A percentile compares a stretch with the other conserved stretches of the same genome.
phyloP scores from a whole-genome alignment of 768 basidiomycete genomes.

The Wakefieldia striispora region DNA sequence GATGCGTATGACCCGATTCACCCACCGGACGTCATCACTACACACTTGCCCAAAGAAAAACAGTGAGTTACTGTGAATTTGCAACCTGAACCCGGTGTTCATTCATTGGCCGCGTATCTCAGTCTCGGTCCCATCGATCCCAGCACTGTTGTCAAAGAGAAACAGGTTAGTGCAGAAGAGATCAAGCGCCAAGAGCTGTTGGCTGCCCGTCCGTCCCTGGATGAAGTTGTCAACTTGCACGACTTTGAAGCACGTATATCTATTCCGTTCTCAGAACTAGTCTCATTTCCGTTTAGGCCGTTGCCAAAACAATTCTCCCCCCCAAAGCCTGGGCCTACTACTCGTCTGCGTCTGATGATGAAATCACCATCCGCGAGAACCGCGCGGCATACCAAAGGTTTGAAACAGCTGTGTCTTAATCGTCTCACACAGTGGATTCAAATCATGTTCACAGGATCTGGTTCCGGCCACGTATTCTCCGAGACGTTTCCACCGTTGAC shows the following conservation, averaged over 20 bases:
- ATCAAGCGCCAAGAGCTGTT: slow-evolving; percentile 61
- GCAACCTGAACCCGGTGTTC: not conserved
- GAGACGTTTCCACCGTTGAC: slow-evolving; percentile 79
- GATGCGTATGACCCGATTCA: slow-evolving; percentile 85
- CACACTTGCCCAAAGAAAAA: slow-evolving; percentile 78
- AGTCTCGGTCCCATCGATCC: slow-evolving; percentile 71
- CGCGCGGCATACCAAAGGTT: slow-evolving; percentile 86
- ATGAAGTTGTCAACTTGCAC: slow-evolving; percentile 82
- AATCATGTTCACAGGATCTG: slow-evolving; percentile 53
- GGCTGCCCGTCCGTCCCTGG: slow-evolving; percentile 61
- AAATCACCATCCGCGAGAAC: slow-evolving; percentile 85
- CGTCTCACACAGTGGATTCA: not conserved
- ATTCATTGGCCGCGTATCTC: not conserved
- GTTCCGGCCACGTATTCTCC: slow-evolving; percentile 83
- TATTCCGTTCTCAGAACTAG: too few relatives aligned
- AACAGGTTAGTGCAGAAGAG: slow-evolving; percentile 65
- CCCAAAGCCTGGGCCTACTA: slow-evolving; percentile 94
- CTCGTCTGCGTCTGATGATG: slow-evolving; percentile 89
- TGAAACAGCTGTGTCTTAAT: not conserved
- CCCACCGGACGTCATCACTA: slow-evolving; percentile 73
- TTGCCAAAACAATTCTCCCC: slow-evolving; percentile 76
- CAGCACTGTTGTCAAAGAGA: slow-evolving; percentile 58
- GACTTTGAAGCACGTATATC: slow-evolving; percentile 75
- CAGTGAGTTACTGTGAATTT: slow-evolving; percentile 45
- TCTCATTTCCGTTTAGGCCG: slow-evolving; percentile 44